These are phyloP conservation scores for Peronosclerospora sorghi DNA, from an alignment of 352 stramenopile species.

Conservation along the genomic window DNA sequence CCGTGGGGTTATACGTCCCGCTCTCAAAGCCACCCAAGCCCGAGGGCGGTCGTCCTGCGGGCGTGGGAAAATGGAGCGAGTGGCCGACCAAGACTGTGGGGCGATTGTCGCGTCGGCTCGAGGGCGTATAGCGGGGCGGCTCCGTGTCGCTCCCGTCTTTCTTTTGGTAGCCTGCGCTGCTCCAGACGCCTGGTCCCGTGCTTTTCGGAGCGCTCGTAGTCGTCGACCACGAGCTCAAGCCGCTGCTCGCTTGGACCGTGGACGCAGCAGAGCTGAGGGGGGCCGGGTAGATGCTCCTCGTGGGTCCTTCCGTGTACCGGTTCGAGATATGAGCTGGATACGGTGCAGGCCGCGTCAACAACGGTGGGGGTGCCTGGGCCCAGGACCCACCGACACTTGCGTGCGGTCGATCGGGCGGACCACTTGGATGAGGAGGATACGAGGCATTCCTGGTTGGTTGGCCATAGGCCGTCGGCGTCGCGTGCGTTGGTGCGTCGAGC, in stretches of 20 bases:
- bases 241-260: no score
- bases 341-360: slow-evolving; percentile 30
- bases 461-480: no score
- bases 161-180: slow-evolving; percentile 73
- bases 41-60: slow-evolving; percentile 17
- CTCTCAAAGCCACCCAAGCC: slow-evolving; percentile 31
- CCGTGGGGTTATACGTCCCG: slow-evolving; percentile 33
- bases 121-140: slow-evolving; percentile 40
- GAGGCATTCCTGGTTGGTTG: no score
- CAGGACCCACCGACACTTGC: slow-evolving; percentile 33
- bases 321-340: slow-evolving; percentile 43
- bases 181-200: slow-evolving; percentile 53
- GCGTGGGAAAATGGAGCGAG: slow-evolving; percentile 64
- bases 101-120: slow-evolving; percentile 60
- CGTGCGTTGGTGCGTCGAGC: no score
- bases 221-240: slow-evolving; percentile 50
- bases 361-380: slow-evolving; percentile 28
- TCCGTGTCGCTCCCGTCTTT: no score
- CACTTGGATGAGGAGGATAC: slow-evolving; percentile 7
- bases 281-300: slow-evolving; percentile 7
- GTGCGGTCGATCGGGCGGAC: slow-evolving; percentile 15
- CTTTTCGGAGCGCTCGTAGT: slow-evolving; percentile 22
- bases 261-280: no score
- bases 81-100: slow-evolving; percentile 76
- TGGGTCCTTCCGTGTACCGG: slow-evolving; percentile 2